Conservation (phyloP, 1,284 basidiomycete species). For the Ganoderma sinense region DNA sequence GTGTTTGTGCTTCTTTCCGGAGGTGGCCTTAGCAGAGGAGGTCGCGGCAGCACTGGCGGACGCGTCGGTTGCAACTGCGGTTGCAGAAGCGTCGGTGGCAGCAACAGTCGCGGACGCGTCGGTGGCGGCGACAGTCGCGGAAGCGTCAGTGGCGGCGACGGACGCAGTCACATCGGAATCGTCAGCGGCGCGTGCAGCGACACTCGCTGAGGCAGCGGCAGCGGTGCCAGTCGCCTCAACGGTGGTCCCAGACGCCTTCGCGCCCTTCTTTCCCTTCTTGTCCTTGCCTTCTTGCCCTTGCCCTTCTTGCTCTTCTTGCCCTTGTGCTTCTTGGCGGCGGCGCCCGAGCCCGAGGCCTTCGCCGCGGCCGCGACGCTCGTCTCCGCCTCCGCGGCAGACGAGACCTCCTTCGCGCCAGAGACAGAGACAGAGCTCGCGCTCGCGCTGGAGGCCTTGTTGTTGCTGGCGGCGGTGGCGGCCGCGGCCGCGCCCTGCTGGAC, state of each 20-base stretch:
- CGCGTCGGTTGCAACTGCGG: neutral
- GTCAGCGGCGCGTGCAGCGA: neutral
- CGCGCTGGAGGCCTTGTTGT: neutral
- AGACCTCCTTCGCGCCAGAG: neutral
- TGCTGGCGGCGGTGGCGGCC: no score
- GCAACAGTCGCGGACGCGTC: neutral
- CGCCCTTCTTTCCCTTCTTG: neutral
- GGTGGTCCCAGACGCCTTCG: constrained; percentile 1
- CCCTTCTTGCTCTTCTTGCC: neutral
- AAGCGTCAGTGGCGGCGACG: no score
- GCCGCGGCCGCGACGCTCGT: constrained; percentile 1
- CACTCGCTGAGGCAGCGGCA: constrained; percentile 3
- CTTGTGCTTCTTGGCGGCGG: neutral
- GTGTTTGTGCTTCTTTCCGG: neutral
- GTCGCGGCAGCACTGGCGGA: neutral
- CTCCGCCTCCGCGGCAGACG: constrained; percentile 1
- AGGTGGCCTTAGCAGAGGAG: neutral
- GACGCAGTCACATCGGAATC: no score
- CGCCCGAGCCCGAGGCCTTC: neutral
- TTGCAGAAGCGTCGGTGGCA: no score
- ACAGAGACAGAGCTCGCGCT: neutral
- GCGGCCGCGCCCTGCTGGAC: constrained; percentile 35
- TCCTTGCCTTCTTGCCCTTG: neutral
- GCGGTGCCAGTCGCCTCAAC: neutral
- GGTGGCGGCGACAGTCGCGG: constrained; percentile 2